Base-by-base conservation (phyloP, 2,329 filamentous ascomycete species). In the Colletotrichum musae region DNA sequence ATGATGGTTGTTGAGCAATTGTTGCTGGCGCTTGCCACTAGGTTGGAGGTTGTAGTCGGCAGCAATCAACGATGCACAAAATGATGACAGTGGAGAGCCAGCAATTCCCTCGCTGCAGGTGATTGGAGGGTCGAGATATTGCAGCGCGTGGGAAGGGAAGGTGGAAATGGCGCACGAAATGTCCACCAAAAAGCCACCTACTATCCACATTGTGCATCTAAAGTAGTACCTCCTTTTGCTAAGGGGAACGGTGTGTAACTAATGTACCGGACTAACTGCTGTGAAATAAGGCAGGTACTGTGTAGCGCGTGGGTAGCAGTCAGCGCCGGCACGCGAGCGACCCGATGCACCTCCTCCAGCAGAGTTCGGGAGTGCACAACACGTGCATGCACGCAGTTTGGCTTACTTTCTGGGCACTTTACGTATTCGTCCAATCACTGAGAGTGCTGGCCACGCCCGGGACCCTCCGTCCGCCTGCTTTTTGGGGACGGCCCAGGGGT, bases 371-470 rank as follows among this genome's bases (percentile, higher is more conserved):
- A n/a, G 45, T 36, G 43, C 57, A 18, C 32, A 36, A 36, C 32
- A 36, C 32, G 32, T 36, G 18, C 24, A 50, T 50, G 57, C 57
- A 50, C 13, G 57, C n/a, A 48, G 43, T 48, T 36, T 59, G 57
- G 57, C 57, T 59, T 59, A 50, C 57, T 59, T 59, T 50, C 57
- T 50, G 57, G 57, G 57, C 57, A 59, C 13, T 59, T 24, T 56
- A 39, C 4, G 16, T 5, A 39, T 13, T 32, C 16, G 50, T 36
- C 52, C 32, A 36, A 36, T 36, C 28, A 39, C 6, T 54, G 16
- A 53, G 13, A 54, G 52, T 28, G 32, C 45, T 18, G 45, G 32
- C 28, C 58, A 61, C 28, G 47, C 12, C 24, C 64, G 16, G 45
- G 61, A 21, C 32, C 45, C 45, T 48, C 45, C 45, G 45, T n/a